Percentiles rank a stretch among this genome's conserved stretches.
These are phyloP conservation scores for Mucor indicus DNA, from an alignment of 371 early-diverging fungal genomes.

Conservation along the genomic window DNA sequence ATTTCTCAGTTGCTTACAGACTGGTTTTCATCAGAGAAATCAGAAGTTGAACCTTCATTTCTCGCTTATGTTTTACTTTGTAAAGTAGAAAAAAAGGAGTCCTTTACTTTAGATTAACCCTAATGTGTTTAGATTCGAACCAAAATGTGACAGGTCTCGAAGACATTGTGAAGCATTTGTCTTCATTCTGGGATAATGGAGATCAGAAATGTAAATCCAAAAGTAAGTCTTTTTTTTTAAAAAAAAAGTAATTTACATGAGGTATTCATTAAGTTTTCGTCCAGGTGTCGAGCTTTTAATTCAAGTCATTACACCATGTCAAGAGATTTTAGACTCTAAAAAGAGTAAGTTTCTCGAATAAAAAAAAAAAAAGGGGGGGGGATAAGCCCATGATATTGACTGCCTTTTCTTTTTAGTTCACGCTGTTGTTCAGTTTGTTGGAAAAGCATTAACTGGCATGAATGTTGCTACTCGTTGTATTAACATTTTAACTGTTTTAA, in stretches of 20 bases:
- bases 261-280: not conserved
- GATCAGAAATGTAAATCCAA: conserved; percentile 7
- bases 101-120: not conserved
- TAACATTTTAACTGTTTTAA: conserved; percentile 11
- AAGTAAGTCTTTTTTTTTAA: conserved; percentile 3
- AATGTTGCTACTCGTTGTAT: conserved; percentile 7
- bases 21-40: conserved; percentile 28
- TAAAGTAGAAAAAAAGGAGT: conserved; percentile 5
- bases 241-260: not conserved
- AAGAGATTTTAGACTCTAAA: conserved; percentile 12
- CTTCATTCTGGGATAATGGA: conserved; percentile 9
- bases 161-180: conserved; percentile 11
- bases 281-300: conserved; percentile 28
- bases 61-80: conserved; percentile 29
- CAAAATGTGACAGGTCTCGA: conserved; percentile 17
- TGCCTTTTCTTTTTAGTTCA: conserved; percentile 8
- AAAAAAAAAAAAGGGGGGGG: not conserved
- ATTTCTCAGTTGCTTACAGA: conserved; percentile 11
- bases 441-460: conserved; percentile 1
- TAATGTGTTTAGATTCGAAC: conserved; percentile 10
- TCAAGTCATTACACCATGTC: conserved; percentile 28
- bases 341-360: conserved; percentile 18
- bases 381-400: too few species aligned
- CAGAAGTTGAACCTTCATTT: conserved; percentile 29
- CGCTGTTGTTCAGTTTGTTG: conserved; percentile 11